Evolutionary conservation across 257 asterid species (phyloP).

Genomic region (Solanum chiquidenum): DNA sequence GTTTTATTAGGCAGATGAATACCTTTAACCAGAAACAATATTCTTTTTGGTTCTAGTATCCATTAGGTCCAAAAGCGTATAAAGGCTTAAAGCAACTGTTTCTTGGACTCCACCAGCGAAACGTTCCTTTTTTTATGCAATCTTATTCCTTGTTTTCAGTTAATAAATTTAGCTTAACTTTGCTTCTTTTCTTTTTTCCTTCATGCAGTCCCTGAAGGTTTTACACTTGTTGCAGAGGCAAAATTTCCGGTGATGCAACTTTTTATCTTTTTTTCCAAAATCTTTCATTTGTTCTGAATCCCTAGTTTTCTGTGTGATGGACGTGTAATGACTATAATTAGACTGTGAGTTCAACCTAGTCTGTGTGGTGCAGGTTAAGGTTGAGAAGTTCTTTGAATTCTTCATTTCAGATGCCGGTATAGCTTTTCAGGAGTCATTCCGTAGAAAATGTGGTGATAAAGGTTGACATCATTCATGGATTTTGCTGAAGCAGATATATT

Average conservation of each 20-base stretch:
- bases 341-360: not conserved
- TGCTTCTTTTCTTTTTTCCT: conserved; percentile 2
- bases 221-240: conserved; percentile 66
- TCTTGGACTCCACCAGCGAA: not conserved
- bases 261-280: not conserved
- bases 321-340: not conserved
- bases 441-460: conserved; percentile 89
- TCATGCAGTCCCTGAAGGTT: conserved; percentile 74
- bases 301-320: not conserved
- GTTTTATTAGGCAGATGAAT: not conserved
- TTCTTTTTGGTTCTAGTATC: not conserved
- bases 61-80: not conserved
- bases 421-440: conserved; percentile 63
- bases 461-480: conserved; percentile 43
- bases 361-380: conserved; percentile 40
- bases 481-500: not conserved
- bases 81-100: not conserved
- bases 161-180: conserved; percentile 2
- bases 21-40: not conserved
- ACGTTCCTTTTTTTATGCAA: not conserved
- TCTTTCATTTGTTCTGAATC: not conserved
- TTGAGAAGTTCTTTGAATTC: conserved; percentile 64
- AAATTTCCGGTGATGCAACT: conserved; percentile 58
- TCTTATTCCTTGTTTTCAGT: not conserved
- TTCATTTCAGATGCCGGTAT: conserved; percentile 64